Conservation (phyloP, 805 yeast genomes). For the Sporopachydermia quercuum region DNA sequence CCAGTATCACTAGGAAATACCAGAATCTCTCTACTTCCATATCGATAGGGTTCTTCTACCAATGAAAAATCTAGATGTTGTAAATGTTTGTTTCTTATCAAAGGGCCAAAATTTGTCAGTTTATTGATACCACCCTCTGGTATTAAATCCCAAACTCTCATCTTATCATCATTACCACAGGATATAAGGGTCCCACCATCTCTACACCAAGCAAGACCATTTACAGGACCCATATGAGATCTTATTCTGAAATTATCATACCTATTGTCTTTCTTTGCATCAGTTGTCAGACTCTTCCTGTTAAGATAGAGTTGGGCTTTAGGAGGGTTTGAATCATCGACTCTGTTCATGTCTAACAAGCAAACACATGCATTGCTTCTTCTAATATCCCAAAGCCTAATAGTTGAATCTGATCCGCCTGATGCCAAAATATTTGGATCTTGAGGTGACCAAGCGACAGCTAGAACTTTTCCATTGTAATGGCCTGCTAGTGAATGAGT, state of each 20-base stretch:
- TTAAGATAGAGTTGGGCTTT: slow-evolving; percentile 14
- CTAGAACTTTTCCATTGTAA: slow-evolving; percentile 33
- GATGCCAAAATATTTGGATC: slow-evolving; percentile 48
- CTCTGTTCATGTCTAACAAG: slow-evolving; percentile 40
- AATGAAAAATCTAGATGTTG: slow-evolving; percentile 44
- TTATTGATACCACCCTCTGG: slow-evolving; percentile 39
- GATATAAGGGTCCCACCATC: slow-evolving; percentile 48
- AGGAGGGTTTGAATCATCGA: slow-evolving; percentile 10
- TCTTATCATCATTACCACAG: slow-evolving; percentile 68
- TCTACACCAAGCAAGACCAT: slow-evolving; percentile 65
- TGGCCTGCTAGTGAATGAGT: slow-evolving; percentile 61
- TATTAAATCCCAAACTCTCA: slow-evolving; percentile 62
- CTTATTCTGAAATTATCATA: slow-evolving; percentile 19
- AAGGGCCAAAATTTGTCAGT: slow-evolving; percentile 63
- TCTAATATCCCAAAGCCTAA: slow-evolving; percentile 77
- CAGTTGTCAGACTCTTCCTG: slow-evolving; percentile 10
- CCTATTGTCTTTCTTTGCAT: slow-evolving; percentile 5
- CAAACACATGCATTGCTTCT: slow-evolving; percentile 48
- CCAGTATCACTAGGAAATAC: slow-evolving; percentile 68
- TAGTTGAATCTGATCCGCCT: slow-evolving; percentile 73
- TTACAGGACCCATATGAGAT: slow-evolving; percentile 69
- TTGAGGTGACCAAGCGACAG: slow-evolving; percentile 65
- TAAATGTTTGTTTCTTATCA: slow-evolving; percentile 46
- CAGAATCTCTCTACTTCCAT: slow-evolving; percentile 35
- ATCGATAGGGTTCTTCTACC: slow-evolving; percentile 25